Evolutionary conservation across 192 early-diverging fungal genomes (phyloP), one percentile per base, ranked within the genome.

Genomic region (Coemansia aciculifera): DNA sequence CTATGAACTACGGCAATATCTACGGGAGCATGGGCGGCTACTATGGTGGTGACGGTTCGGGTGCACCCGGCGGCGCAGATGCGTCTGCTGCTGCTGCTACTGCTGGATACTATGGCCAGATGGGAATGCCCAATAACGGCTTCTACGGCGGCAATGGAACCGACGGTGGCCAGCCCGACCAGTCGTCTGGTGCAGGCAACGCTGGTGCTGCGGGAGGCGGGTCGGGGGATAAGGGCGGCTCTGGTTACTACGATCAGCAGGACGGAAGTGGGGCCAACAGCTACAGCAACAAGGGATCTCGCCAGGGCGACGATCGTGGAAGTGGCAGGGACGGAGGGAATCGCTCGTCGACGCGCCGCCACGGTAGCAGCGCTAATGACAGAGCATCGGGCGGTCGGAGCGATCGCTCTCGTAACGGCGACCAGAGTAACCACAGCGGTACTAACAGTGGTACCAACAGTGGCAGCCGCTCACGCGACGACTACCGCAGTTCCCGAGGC

Each of bases 321-420:
- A 54, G 40, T 10, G 36, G 29, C 44, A 56, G 68, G 31, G 77
- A 73, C 43, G 43, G 71, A 71, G 32, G 56, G 38, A 68, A 73
- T 37, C 67, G 69, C 36, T 81, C 79, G 24, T 77, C 75, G 24
- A 67, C 74, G 57, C 74, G 71, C 32, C 79, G 74, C 40, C 67
- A 81, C 44, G 74, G 73, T 13, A 39, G 63, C 61, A 24, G 54
- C 39, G n/a, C 37, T 24, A 64, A 42, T 21, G 67, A 73, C 54
- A 59, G 67, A 37, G 24, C 70, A 19, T 75, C 78, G 15, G 29
- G 54, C 3, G 63, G 70, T 11, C 67, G 74, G 54, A 57, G 29
- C 34, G 71, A 76, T 31, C 73, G 78, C 63, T 59, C 69, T 43
- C 69, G 69, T 19, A 39, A 27, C 44, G 52, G 54, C 32, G 70